A percentile compares a stretch with the other conserved stretches of the same genome.
phyloP scores from a whole-genome alignment of 1,284 basidiomycete species.

The Cutaneotrichosporon sp. region DNA sequence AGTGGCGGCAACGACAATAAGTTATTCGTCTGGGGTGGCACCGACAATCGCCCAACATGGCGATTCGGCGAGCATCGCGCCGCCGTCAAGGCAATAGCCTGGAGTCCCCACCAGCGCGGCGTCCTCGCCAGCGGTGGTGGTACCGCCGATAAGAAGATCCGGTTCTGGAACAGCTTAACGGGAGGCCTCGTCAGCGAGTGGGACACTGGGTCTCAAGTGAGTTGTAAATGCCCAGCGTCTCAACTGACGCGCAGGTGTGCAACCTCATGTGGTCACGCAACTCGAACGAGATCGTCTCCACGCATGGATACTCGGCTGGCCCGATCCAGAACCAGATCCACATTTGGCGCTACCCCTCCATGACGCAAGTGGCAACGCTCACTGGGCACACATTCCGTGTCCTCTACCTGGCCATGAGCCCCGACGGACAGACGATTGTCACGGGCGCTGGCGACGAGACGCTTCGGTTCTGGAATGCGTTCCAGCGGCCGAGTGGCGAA shows the following conservation, averaged over 20 bases:
- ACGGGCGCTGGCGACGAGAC: conserved; percentile 98
- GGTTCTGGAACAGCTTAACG: conserved; percentile 93
- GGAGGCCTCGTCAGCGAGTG: conserved; percentile 80
- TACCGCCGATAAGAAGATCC: conserved; percentile 93
- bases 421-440: conserved; percentile 95
- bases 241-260: conserved; percentile 68
- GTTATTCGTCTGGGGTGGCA: conserved; percentile 89
- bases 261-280: conserved; percentile 95
- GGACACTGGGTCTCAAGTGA: conserved; percentile 88
- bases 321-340: conserved; percentile 96
- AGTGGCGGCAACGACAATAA: conserved; percentile 99
- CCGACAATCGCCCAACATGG: conserved; percentile 70
- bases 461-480: conserved; percentile 92
- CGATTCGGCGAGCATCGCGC: conserved; percentile 96
- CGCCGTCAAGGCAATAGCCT: conserved; percentile 95
- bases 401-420: conserved; percentile 93
- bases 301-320: conserved; percentile 93
- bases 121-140: conserved; percentile 95
- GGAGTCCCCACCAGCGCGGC: conserved; percentile 93
- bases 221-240: conserved; percentile 32
- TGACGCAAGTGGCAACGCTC: conserved; percentile 89
- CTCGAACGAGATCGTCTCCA: conserved; percentile 95
- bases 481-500: conserved; percentile 56
- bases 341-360: conserved; percentile 93
- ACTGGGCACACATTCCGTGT: conserved; percentile 94